Evolutionary conservation across 106 monocot genomes (phyloP), one percentile per base, ranked within the genome.

Genomic region (Platanthera guangdongensis): DNA sequence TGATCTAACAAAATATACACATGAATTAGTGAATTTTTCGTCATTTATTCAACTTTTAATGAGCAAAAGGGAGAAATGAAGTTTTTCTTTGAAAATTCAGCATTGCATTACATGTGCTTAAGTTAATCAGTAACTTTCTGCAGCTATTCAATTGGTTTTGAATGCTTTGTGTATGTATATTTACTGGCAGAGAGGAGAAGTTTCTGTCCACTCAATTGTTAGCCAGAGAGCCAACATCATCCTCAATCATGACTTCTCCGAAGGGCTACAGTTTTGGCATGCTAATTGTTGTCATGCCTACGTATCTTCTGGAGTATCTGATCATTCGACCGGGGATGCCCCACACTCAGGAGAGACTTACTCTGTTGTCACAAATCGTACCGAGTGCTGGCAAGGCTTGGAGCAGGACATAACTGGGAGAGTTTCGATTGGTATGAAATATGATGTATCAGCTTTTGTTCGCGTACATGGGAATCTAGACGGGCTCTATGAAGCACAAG

Each of bases 371-470:
- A 95, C 92, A 21, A 50, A 82, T n/a, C 83, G 95, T 12, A 95
- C 86, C 9, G 78, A 85, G 49, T 76, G 51, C 65, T 92, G 90
- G 95, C 92, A 95, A 81, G 95, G 92, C 51, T 72, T 95, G 77
- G 95, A 95, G 73, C 95, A 95, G 62, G 88, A 92, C 39, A 85
- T 95, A 50, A 93, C 92, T 7, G 79, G 72, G 68, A 87, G 80
- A 76, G 57, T 88, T 82, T 73, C 69, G 76, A 45, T 69, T 59
- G 81, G 80, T 68, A 62, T 54, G 5, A 81, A 78, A 72, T 93
- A 95, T 77, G 75, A 46, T 15, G 84, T 90, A n/a, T 84, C 78
- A 60, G 81, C 87, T 21, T 81, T 52, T 82, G 90, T 95, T 54
- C 87, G 85, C 79, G 85, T 93, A 73, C 54, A 52, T 68, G 90